phyloP scores from a whole-genome alignment of 176 grass and related monocot genomes.

The Carex scoparia region DNA sequence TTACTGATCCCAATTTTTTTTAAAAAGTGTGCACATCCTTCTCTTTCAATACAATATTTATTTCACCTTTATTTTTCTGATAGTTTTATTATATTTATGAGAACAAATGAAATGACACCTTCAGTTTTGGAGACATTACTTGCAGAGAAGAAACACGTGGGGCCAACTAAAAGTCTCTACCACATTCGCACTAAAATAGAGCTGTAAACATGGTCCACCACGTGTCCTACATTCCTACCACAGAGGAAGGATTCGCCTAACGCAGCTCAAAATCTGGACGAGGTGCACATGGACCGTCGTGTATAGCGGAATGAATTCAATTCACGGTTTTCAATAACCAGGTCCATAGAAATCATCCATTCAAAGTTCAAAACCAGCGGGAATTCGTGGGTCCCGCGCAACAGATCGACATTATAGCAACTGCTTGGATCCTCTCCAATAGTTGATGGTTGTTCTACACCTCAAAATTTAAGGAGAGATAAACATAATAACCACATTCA shows the following conservation, averaged over 20 bases:
- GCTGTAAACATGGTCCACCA: constrained; percentile 26
- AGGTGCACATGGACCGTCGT: background rate
- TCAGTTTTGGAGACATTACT: constrained; percentile 21
- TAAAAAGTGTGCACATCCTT: background rate
- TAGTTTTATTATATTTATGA: background rate
- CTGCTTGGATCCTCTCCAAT: background rate
- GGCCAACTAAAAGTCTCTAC: constrained; percentile 12
- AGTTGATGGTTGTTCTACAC: background rate
- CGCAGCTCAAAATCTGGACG: background rate
- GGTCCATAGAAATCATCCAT: background rate
- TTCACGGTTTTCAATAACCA: background rate
- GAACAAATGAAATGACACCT: background rate
- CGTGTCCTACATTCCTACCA: constrained; percentile 16
- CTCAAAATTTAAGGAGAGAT: background rate
- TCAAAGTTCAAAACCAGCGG: constrained; percentile 10
- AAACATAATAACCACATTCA: too few relatives aligned
- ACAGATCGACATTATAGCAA: background rate
- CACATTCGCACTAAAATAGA: background rate
- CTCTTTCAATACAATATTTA: background rate
- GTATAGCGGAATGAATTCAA: background rate
- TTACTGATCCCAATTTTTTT: too few relatives aligned
- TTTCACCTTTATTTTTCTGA: background rate
- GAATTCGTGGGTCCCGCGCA: background rate
- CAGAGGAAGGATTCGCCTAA: background rate
- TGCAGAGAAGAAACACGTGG: constrained; percentile 16